Base-by-base conservation (phyloP, 805 yeast genomes). In the Yamadazyma takamatsuzukensis region DNA sequence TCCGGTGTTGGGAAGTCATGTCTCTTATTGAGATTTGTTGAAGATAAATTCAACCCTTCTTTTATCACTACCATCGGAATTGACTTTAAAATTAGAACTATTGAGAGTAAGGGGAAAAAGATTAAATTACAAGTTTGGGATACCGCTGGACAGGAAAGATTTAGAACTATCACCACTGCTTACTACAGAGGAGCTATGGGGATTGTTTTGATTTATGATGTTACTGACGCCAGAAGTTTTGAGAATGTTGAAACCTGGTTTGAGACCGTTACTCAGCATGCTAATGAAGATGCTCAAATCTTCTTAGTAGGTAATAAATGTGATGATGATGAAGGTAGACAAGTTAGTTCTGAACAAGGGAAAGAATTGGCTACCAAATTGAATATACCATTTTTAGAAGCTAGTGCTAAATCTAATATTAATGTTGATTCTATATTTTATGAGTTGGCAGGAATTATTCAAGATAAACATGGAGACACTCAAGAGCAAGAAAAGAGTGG, bases 41-140 rank as follows among this genome's bases (percentile, higher is more conserved):
- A 88, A 50, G 97, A 90, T 63, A 89, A 88, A 62, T 93, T 93
- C 70, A 89, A 90, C 51, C 97, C 97, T 4, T 79, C 93, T 14
- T 93, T 90, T 63, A 93, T 93, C 64, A 88, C 97, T 39, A 93
- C 98, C 29, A 93, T 93, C 52, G 98, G 98, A 34, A 93, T 93
- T 51, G 98, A 93, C 61, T 93, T 93, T 75, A 93, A 93, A 69
- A 90, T 93, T 58, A 83, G 96, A 64, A 89, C 96, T 18, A 85
- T 89, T 47, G 97, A 90, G 49, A 74, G 89, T 45, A 90, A 90
- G 43, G 96, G 96, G 33, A 84, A 85, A 63, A 83, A 83, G 45
- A 84, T 93, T 62, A 93, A 93, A 66, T 74, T 90, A 56, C 98
- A 93, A 61, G 84, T 90, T 27, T 83, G 96, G 96, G 96, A 88